Conservation (phyloP, 257 asterid species). For the Solanum tarapatanum region DNA sequence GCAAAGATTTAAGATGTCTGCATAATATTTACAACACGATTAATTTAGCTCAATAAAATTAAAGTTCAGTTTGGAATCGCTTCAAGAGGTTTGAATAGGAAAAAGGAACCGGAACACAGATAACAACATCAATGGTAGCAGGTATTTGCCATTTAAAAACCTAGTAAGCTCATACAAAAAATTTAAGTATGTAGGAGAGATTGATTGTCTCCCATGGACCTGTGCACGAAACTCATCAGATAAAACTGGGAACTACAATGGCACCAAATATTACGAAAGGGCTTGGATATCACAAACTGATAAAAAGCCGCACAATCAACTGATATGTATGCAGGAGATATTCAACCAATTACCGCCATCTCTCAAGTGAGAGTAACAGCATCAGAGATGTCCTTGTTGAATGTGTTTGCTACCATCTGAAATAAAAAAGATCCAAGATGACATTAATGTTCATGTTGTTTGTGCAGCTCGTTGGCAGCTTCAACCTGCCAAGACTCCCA, state of each 20-base stretch:
- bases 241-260: not conserved
- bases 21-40: not conserved
- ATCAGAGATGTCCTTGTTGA: not conserved
- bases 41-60: not conserved
- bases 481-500: constrained; percentile 46
- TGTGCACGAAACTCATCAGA: not conserved
- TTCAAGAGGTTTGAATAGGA: not conserved
- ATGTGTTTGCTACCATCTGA: not conserved
- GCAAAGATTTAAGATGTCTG: not conserved
- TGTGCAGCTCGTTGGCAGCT: constrained; percentile 29
- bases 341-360: not conserved
- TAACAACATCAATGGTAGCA: not conserved
- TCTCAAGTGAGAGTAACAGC: not conserved
- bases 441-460: constrained; percentile 9
- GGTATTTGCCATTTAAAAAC: not conserved
- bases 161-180: not conserved
- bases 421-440: not conserved
- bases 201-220: not conserved
- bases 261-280: not conserved
- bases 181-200: not conserved
- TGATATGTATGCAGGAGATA: not conserved
- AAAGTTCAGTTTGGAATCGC: not conserved
- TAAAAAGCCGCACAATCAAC: not conserved
- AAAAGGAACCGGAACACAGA: not conserved
- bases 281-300: not conserved